phyloP scores from a whole-genome alignment of 1,139 yeast genomes.

The Protomyces pachydermus region DNA sequence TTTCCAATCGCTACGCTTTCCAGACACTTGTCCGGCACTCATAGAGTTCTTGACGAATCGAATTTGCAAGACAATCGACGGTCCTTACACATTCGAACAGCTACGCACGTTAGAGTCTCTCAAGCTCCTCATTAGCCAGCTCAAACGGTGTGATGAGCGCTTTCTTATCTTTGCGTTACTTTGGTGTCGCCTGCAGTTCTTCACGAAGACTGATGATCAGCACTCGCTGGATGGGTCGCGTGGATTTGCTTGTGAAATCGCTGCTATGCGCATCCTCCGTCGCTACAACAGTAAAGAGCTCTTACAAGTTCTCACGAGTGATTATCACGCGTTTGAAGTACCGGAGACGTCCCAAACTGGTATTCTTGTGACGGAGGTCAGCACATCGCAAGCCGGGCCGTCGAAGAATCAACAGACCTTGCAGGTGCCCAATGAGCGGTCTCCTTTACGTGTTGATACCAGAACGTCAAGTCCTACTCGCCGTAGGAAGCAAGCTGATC shows the following conservation, averaged over 20 bases:
- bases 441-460: slow-evolving; percentile 8
- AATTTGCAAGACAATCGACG: slow-evolving; percentile 13
- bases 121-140: not conserved
- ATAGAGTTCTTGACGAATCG: not conserved
- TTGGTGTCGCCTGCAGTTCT: slow-evolving; percentile 21
- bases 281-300: slow-evolving; percentile 6
- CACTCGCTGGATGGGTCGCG: slow-evolving; percentile 16
- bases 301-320: slow-evolving; percentile 12
- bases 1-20: slow-evolving; percentile 7
- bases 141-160: slow-evolving; percentile 6
- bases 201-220: slow-evolving; percentile 9
- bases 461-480: not conserved
- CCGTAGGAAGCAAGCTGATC: not conserved
- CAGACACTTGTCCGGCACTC: slow-evolving; percentile 12
- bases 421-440: not conserved
- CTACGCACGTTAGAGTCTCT: slow-evolving; percentile 12
- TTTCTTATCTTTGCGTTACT: slow-evolving; percentile 16
- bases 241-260: slow-evolving; percentile 27
- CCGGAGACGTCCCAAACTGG: not conserved
- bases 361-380: not conserved
- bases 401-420: not conserved
- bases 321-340: slow-evolving; percentile 1
- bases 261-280: slow-evolving; percentile 21
- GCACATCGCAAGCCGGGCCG: not conserved
- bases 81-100: slow-evolving; percentile 21